Conservation (phyloP, 2,329 filamentous ascomycete species). For the Sporothrix inflata region DNA sequence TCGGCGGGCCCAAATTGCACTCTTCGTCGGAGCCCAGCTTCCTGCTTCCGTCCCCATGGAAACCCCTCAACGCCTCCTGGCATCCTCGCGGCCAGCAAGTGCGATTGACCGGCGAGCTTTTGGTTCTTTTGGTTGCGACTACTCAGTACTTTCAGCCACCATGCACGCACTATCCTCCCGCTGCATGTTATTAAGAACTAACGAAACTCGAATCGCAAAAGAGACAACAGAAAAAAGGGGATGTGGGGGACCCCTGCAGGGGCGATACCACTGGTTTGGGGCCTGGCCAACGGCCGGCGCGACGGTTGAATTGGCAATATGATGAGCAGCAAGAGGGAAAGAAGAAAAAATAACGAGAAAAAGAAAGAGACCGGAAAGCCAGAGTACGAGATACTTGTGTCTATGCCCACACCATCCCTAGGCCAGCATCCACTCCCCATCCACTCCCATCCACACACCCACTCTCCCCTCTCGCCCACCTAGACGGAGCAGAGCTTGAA, state of each 20-base stretch:
- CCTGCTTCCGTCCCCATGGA: slow-evolving; percentile 23
- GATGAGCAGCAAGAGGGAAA: neutral
- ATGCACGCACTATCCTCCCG: slow-evolving; percentile 28
- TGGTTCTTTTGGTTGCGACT: neutral
- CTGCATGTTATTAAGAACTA: slow-evolving; percentile 1
- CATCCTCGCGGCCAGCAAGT: slow-evolving; percentile 9
- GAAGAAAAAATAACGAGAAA: neutral
- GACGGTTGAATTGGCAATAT: slow-evolving; percentile 24
- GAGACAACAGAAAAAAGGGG: slow-evolving; percentile 3
- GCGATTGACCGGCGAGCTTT: neutral
- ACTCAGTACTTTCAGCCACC: slow-evolving; percentile 21
- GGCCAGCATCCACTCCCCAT: neutral
- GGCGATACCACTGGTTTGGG: slow-evolving; percentile 9
- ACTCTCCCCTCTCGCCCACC: neutral
- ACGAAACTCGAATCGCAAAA: slow-evolving; percentile 2
- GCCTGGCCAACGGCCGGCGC: slow-evolving; percentile 21
- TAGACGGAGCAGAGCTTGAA: slow-evolving; percentile 15
- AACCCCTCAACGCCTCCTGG: slow-evolving; percentile 25
- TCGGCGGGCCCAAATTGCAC: slow-evolving; percentile 15
- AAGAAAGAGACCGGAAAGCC: neutral
- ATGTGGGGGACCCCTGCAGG: slow-evolving; percentile 28
- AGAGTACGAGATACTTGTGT: neutral
- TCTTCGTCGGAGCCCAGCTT: neutral
- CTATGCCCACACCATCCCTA: slow-evolving; percentile 13
- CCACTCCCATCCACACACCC: neutral